Evolutionary conservation across 306 rosid species (phyloP).

Genomic region (Cicer chorassanicum): DNA sequence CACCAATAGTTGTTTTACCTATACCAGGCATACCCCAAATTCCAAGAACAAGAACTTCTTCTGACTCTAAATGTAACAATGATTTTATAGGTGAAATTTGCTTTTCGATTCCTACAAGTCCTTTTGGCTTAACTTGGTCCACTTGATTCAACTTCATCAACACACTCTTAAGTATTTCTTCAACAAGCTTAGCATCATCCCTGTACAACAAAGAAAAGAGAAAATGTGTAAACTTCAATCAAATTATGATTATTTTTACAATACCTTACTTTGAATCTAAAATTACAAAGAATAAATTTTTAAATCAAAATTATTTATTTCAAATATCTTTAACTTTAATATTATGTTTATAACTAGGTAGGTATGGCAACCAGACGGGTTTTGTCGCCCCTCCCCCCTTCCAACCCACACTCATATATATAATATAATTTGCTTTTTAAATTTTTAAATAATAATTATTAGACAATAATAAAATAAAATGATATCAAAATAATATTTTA

Average conservation of each 20-base stretch:
- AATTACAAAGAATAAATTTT: background rate
- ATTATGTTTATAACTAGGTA: background rate
- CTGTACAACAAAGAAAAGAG: background rate
- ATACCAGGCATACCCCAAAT: constrained; percentile 43
- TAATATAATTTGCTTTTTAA: no score
- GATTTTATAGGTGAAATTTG: constrained; percentile 32
- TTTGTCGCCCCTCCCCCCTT: no score
- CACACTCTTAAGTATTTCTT: constrained; percentile 22
- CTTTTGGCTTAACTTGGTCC: background rate
- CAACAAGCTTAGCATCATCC: constrained; percentile 35
- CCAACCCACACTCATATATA: no score
- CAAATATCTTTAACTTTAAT: background rate
- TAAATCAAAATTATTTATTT: background rate
- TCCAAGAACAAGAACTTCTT: constrained; percentile 22
- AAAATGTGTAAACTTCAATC: background rate
- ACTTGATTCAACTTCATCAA: background rate
- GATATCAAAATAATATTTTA: no score
- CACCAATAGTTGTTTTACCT: constrained; percentile 39
- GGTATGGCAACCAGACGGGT: no score
- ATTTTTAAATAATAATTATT: no score
- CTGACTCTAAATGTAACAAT: background rate
- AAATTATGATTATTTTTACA: background rate
- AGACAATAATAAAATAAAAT: no score
- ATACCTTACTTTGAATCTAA: background rate
- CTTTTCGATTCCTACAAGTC: constrained; percentile 36